Evolutionary conservation across 306 rosid genomes (phyloP), one percentile per base, ranked within the genome.

Genomic region (Carpinus viminea): DNA sequence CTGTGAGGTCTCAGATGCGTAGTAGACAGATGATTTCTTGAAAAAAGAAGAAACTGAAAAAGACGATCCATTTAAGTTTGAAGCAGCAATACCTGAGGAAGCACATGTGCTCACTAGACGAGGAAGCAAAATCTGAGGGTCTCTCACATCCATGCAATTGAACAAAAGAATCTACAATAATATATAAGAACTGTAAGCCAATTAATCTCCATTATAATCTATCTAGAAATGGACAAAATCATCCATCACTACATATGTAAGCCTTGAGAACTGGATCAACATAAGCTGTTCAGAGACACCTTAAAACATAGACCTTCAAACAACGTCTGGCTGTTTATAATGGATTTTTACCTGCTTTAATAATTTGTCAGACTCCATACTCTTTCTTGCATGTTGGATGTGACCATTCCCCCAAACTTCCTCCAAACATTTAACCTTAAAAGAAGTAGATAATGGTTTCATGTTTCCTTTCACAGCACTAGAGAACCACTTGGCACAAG

Each of bases 91-190:
- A 92, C 97, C 97, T 81, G 92, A 87, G 72, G 90, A 87, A 87
- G 91, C 87, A 84, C 93, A 90, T 38, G 86, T 83, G 77, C 79
- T 85, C 57, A 86, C 85, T 50, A 92, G 93, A 66, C 24, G 85
- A 45, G 95, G 92, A 86, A 92, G 89, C 71, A 92, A 83, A 82
- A 86, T 78, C 54, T 80, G 82, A 55, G 97, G 95, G 83, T 90
- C 85, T 85, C 97, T 86, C 83, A 86, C 86, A 72, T 89, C 87
- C 88, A 89, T 88, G 89, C 97, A 92, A 85, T 92, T 92, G 87
- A 92, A 90, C 75, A 92, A 84, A 81, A 92, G 95, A 87, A 92
- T 82, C 97, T 90, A 83, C 81, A 86, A 75, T 48, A 55, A 60
- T 56, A 24, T 36, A 85, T 68, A 74, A 77, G 76, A 68, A 64